Base-by-base conservation (phyloP, 1,284 basidiomycete genomes). In the Ceratobasidium sp. region DNA sequence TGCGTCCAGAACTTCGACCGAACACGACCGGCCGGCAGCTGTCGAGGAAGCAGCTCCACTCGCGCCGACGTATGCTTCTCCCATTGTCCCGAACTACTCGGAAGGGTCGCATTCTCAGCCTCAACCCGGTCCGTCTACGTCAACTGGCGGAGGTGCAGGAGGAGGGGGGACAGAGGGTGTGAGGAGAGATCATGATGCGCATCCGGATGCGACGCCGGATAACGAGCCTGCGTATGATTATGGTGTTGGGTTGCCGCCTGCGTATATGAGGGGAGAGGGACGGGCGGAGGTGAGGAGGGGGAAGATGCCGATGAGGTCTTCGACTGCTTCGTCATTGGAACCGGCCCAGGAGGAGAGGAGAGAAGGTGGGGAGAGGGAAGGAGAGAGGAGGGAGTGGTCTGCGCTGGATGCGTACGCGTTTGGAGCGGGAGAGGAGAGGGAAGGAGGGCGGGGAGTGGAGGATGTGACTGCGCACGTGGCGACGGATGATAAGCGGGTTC, bases 191-290 rank as follows among this genome's bases (percentile, higher is more conserved):
- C 58, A 66, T 30, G 66, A 69, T 47, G 66, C 66, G 4, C 66
- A 69, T 28, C 52, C 66, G 7, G 66, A 69, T 23, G 66, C 66
- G 11, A 49, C 66, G 16, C 66, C 66, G 11, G 38, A 35, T 7
- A 52, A 69, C n/a, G 52, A 69, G 21, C 66, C 66, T 26, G 66
- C 66, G 30, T 69, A 69, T 23, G 66, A 69, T 26, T 54, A 47
- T 35, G 66, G 66, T 18, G 52, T 26, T 35, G 66, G 66, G 16
- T 54, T 69, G 32, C 66, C 66, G 23, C 66, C 66, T 26, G 66
- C 66, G 26, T 69, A 69, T 44, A 47, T 47, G 21, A 28, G 63
- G 14, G 63, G 63, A n/a, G 63, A 54, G 23, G 61, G 61, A 14
- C 49, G 49, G 49, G 49, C 50, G 16, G 52, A 69, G 52, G 54